Evolutionary conservation across 2,329 filamentous ascomycete genomes (phyloP), one percentile per base, ranked within the genome.

Genomic region (Penicillium sp.): DNA sequence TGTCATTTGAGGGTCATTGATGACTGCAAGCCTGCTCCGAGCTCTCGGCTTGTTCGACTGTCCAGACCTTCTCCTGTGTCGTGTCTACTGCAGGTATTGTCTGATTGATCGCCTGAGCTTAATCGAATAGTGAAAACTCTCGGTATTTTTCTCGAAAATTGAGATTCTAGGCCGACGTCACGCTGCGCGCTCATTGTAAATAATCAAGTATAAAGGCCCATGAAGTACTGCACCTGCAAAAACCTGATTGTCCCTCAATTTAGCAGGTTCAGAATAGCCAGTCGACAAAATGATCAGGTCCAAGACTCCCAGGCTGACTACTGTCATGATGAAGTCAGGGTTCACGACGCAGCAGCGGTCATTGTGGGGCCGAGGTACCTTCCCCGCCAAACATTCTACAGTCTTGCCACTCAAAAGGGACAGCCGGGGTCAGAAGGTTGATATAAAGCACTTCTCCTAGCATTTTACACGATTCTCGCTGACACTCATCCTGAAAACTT

Each of bases 361-460:
- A 45, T 14, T 14, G 42, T 45, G 42, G 42, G 7, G 20, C 20
- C 42, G 5, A 28, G 4, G 12, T 31, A 28, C 42, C 12, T 45
- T 28, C 22, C 11, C 22, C 14, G 12, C 15, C 22, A 22, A 45
- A 28, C 2, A 71, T 57, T 35, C 45, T 25, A 5, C 17, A 34
- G 31, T 50, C 37, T 8, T 15, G 48, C 48, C 48, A 50, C n/a
- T 50, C 7, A 37, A 17, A 50, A 47, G 14, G 48, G 6, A 22
- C 8, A 50, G 12, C 10, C 4, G 48, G 20, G 25, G 12, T 5
- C 34, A 7, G 3, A 22, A 31, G 12, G 25, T 7, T 47, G 22
- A n/a, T 45, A 45, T 45, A 28, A 45, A 14, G 3, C 6, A 28
- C 20, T 1, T 34, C 22, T 25, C 31, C 25, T 7, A 34, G 31